Base-by-base conservation (phyloP, 768 basidiomycete genomes). In the Sarcomyxa edulis region DNA sequence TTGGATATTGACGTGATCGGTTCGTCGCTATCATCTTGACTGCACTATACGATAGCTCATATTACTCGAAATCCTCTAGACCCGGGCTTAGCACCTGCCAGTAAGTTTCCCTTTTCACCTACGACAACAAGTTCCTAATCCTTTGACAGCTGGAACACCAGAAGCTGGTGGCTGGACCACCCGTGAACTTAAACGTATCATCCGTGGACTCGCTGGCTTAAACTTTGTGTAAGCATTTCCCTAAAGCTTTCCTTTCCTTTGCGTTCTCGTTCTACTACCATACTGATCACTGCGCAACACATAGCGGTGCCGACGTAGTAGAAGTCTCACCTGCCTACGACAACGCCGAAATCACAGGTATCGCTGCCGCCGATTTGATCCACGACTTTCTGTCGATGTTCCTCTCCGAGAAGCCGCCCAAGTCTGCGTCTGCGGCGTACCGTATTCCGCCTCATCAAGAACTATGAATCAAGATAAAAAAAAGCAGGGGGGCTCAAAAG, bases 101-200 rank as follows among this genome's bases (percentile, higher is more conserved):
- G 83, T 84, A 51, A 54, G 81, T 65, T 20, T 43, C 5, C 19
- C 21, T 18, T 23, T 36, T 9, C 12, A 26, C 14, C 39, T 16
- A 44, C 7, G 10, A 7, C 31, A 5, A 18, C 39, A 19, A 28
- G 33, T 11, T 35, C 12, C 34, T 32, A 27, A 25, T 1, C 18
- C 25, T 32, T 41, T 30, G 40, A 4, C 51, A 87, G 83, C 89
- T 40, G 86, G 88, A 10, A 90, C 88, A 1, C 88, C 88, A 10
- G 88, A 91, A 56, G 69, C 81, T 2, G 88, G 88, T 22, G 88
- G 88, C 9, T 89, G 84, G 86, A 87, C 88, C 3, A 81, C 76
- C 14, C 76, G 87, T 33, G 88, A 90, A 59, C 68, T 87, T 28
- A 88, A 89, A 50, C 74, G 84, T 24, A 84, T 89, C 48, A 68